Evolutionary conservation across 345 rosid species (phyloP).

Genomic region (Ceriops decandra): DNA sequence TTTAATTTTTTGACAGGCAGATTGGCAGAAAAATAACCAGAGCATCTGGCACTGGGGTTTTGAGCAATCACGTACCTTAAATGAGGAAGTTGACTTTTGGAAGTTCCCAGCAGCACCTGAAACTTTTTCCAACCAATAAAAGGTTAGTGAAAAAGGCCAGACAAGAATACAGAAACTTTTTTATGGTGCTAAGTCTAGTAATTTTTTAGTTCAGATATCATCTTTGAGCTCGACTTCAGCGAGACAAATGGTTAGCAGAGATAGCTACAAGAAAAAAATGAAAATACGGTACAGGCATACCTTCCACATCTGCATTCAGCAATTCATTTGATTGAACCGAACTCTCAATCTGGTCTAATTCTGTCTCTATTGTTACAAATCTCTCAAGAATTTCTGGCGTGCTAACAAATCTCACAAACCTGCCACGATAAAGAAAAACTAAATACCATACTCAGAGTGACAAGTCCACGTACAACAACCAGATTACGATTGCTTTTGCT

Average conservation of each 20-base stretch:
- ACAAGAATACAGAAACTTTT: too few relatives aligned
- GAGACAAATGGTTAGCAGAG: neutral
- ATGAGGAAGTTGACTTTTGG: slow-evolving; percentile 41
- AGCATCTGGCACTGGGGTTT: neutral
- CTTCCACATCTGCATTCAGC: slow-evolving; percentile 44
- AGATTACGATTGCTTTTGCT: neutral
- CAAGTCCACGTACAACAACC: neutral
- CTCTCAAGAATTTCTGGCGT: slow-evolving; percentile 98
- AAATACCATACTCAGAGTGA: neutral
- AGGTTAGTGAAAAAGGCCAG: neutral
- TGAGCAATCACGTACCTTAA: slow-evolving; percentile 44
- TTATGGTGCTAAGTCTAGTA: too few relatives aligned
- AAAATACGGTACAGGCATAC: slow-evolving; percentile 29
- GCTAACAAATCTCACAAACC: slow-evolving; percentile 89
- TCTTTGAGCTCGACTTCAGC: neutral
- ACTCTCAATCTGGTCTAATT: slow-evolving; percentile 76
- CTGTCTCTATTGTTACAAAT: slow-evolving; percentile 75
- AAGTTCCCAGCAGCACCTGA: slow-evolving; percentile 40
- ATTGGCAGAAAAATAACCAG: slow-evolving; percentile 4
- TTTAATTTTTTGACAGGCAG: slow-evolving; percentile 13
- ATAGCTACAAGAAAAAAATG: neutral
- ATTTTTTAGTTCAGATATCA: neutral
- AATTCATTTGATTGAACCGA: slow-evolving; percentile 59
- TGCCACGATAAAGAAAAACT: slow-evolving; percentile 16
- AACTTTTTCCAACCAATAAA: slow-evolving; percentile 18